A percentile compares a stretch with the other conserved stretches of the same genome.
phyloP scores from a whole-genome alignment of 2,329 filamentous ascomycete species.

The Fusarium newnesense region DNA sequence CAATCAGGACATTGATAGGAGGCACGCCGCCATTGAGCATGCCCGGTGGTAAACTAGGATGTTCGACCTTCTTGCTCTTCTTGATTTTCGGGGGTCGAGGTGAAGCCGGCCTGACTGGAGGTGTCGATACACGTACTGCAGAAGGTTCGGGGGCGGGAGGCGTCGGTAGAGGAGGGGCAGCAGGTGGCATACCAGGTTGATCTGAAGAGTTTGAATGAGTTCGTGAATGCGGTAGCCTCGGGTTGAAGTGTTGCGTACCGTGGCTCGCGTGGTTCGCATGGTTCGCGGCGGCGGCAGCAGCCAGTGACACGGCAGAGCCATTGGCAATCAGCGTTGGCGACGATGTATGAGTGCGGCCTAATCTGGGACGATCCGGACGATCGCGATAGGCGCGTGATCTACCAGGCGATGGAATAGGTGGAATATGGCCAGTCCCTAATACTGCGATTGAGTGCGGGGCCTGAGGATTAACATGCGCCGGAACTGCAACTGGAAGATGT shows the following conservation, averaged over 20 bases:
- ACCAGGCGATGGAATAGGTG: slow-evolving; percentile 84
- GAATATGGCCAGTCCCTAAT: slow-evolving; percentile 81
- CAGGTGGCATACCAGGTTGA: slow-evolving; percentile 55
- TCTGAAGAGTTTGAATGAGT: slow-evolving; percentile 70
- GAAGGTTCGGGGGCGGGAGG: slow-evolving; percentile 62
- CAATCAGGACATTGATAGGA: slow-evolving; percentile 96
- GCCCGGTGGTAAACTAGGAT: slow-evolving; percentile 64
- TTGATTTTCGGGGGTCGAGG: slow-evolving; percentile 59
- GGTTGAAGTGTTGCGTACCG: slow-evolving; percentile 48
- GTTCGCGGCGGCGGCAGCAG: slow-evolving; percentile 45
- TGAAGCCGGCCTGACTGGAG: slow-evolving; percentile 60
- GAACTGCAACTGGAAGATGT: slow-evolving; percentile 54
- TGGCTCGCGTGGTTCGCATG: slow-evolving; percentile 53
- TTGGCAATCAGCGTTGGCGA: slow-evolving; percentile 77
- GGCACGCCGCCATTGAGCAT: slow-evolving; percentile 86
- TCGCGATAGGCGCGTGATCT: slow-evolving; percentile 66
- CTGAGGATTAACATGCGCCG: slow-evolving; percentile 49
- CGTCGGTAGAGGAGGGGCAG: slow-evolving; percentile 62
- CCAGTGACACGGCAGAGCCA: slow-evolving; percentile 50
- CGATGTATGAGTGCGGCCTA: slow-evolving; percentile 78
- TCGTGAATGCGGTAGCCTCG: slow-evolving; percentile 61
- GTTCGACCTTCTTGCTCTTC: slow-evolving; percentile 64
- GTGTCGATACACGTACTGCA: slow-evolving; percentile 62
- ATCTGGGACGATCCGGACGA: slow-evolving; percentile 68
- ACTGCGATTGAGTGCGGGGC: slow-evolving; percentile 78